Evolutionary conservation across 1,284 basidiomycete genomes (phyloP).

Genomic region (Moniliophthora roreri): DNA sequence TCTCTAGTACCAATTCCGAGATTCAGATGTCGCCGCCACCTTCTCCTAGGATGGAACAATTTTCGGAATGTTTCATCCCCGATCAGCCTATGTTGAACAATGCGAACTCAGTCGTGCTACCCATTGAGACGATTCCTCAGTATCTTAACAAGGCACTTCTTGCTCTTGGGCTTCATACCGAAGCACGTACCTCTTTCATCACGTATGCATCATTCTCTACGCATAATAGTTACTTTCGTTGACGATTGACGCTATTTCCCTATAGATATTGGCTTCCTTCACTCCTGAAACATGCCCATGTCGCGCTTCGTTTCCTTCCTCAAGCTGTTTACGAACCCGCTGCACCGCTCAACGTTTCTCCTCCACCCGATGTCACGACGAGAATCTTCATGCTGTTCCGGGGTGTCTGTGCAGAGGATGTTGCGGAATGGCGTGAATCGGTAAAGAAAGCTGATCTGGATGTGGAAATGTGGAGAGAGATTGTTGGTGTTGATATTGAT

Average conservation of each 20-base stretch:
- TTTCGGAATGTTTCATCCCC: conserved; percentile 4
- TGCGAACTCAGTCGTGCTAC: conserved; percentile 6
- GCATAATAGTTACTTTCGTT: background rate
- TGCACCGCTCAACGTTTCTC: conserved; percentile 35
- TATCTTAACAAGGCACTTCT: conserved; percentile 14
- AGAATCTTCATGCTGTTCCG: conserved; percentile 48
- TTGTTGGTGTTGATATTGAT: conserved; percentile 24
- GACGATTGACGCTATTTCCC: conserved; percentile 9
- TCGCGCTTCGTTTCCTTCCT: conserved; percentile 46
- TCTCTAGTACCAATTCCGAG: background rate
- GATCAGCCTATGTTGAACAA: background rate
- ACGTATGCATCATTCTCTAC: background rate
- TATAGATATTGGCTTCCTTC: conserved; percentile 41
- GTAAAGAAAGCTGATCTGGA: background rate
- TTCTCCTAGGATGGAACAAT: conserved; percentile 3
- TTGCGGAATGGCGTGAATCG: background rate
- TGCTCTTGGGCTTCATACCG: conserved; percentile 12
- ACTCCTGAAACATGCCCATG: conserved; percentile 34
- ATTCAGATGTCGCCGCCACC: conserved; percentile 9
- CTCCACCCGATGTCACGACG: conserved; percentile 40
- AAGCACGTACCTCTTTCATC: conserved; percentile 18
- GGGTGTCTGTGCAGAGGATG: conserved; percentile 28
- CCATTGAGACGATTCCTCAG: conserved; percentile 6
- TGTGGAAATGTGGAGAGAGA: conserved; percentile 20
- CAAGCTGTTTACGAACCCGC: conserved; percentile 39